Evolutionary conservation across 345 rosid genomes (phyloP), one percentile per base, ranked within the genome.

Genomic region (Firmiana major): DNA sequence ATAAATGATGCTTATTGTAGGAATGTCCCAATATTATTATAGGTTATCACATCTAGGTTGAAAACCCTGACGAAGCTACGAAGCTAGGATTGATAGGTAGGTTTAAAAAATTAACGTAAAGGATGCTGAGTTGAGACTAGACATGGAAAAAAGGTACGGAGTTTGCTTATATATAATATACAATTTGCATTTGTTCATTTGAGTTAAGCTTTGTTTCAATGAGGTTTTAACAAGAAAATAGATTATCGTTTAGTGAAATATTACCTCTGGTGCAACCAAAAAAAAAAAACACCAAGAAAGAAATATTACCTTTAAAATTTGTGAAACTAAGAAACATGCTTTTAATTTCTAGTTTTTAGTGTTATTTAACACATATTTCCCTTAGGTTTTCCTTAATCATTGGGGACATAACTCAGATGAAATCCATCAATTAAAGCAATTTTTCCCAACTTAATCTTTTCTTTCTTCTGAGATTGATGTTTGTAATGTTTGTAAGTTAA

Each of bases 41-140:
- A 8, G 94, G 98, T 75, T 94, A 97, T 82, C 91, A 94, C 55
- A 92, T 92, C 79, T 94, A 96, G 98, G 87, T 81, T 31, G 98
- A 92, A 83, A 93, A 94, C 80, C 60, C 86, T 11, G 91, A 84
- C 0, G 28, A 71, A 53, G 92, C 94, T 80, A 92, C n/a, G n/a
- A n/a, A n/a, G n/a, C n/a, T n/a, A n/a, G 98, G 97, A 75, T 88
- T 82, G 92, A 89, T 80, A 97, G 98, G 45, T 78, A 65, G 67
- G 94, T 94, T 75, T 69, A 75, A 67, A 92, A 91, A 79, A 92
- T 94, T 75, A 87, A 79, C 40, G 97, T 91, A 26, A 19, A 87
- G 45, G 79, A 92, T 76, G 94, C 75, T 65, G 87, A 84, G 55
- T 94, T 36, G 78, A 82, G 73, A 71, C 87, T 65, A 79, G 80